Evolutionary conservation across 352 stramenopile genomes (phyloP), one percentile per base, ranked within the genome.

Genomic region (Lagenidium sp.): DNA sequence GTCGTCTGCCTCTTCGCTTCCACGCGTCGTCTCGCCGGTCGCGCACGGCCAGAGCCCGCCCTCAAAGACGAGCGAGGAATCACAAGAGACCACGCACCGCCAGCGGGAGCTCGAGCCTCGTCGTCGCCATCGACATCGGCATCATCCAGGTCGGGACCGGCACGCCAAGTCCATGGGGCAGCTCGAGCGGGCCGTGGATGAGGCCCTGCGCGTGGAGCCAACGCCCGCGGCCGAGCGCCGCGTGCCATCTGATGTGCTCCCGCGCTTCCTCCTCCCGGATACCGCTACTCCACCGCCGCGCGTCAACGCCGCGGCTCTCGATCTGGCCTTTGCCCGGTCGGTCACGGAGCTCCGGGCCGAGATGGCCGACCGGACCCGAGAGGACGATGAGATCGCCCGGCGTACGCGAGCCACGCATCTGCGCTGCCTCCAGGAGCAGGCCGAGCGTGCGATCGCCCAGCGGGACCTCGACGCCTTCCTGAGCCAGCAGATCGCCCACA

Each of bases 381-480:
- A 69, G 23, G 56, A 69, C 28, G 39, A 44, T 11, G 40, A 57
- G 32, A 64, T 69, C n/a, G 45, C 37, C 4, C 40, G 31, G 4
- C 58, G 55, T 4, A 43, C 51, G 20, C 36, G 55, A 18, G 57
- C 60, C 4, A 60, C 69, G 20, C 66, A 78, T 36, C 55, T 79
- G 13, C 52, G 46, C 2, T 57, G 56, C 25, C 48, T 85, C 16
- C 57, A 81, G 22, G 54, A 67, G 44, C 55, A 57, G 20, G 67
- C 72, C 2, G 54, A 72, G 36, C 50, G 64, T 28, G 44, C 46
- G 1, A 50, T 82, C 12, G 36, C 47, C 21, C 59, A 66, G 12
- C 64, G 57, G 12, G 68, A 79, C 3, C 40, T 82, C 5, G 70
- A 85, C 28, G 56, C 55, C 24, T 79, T 73, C 40, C 49, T 85